Conservation (phyloP, 2,329 filamentous ascomycete species). For the Pseudogymnoascus sp. region DNA sequence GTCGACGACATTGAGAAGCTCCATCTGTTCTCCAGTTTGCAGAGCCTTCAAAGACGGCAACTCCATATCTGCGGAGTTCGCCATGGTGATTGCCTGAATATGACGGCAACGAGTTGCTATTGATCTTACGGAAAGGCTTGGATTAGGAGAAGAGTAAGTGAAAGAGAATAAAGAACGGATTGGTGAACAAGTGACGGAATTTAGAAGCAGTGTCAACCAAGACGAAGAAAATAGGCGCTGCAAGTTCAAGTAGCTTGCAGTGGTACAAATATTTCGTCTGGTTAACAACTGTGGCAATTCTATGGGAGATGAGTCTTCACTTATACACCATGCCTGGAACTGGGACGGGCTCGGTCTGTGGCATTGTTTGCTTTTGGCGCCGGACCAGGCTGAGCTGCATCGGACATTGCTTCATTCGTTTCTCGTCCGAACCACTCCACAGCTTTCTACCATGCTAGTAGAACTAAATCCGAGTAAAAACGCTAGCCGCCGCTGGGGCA, state of each 20-base stretch:
- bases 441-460: not conserved
- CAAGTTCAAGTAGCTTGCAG: too few relatives aligned
- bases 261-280: not conserved
- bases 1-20: constrained; percentile 47
- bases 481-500: not conserved
- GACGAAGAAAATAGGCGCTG: not conserved
- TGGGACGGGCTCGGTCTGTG: too few relatives aligned
- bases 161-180: not conserved
- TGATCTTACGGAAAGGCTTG: not conserved
- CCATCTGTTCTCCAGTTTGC: constrained; percentile 39
- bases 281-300: not conserved
- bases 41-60: constrained; percentile 14
- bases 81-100: constrained; percentile 5
- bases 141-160: not conserved
- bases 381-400: not conserved
- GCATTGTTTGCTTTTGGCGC: not conserved
- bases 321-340: not conserved
- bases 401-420: not conserved
- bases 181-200: not conserved
- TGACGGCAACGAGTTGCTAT: not conserved
- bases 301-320: not conserved
- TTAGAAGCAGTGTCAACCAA: not conserved
- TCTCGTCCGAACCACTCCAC: not conserved
- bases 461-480: not conserved
- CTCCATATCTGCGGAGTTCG: constrained; percentile 4